Evolutionary conservation across 177 flowering plant species (phyloP).

Genomic region (Tripterygium wilfordii): DNA sequence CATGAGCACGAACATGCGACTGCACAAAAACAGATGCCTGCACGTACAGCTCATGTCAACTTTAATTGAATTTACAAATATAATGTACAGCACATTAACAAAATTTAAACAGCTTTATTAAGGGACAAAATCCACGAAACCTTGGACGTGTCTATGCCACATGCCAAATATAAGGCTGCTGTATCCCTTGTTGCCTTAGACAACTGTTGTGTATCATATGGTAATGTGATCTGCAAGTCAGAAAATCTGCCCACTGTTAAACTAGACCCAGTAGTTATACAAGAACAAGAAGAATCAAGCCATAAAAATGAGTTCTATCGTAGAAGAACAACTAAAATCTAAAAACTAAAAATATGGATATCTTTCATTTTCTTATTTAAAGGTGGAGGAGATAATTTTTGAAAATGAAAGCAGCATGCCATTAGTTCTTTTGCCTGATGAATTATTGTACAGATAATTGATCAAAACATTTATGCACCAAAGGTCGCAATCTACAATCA

Average conservation of each 20-base stretch:
- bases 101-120: background rate
- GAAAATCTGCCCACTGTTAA: background rate
- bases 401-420: background rate
- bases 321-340: too few species aligned
- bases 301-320: background rate
- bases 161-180: constrained; percentile 90
- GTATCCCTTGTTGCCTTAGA: constrained; percentile 78
- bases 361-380: too few species aligned
- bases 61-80: background rate
- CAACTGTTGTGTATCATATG: constrained; percentile 68
- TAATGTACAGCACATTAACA: background rate
- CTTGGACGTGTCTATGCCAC: constrained; percentile 91
- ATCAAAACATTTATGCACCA: too few species aligned
- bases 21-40: constrained; percentile 98
- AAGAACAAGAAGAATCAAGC: background rate
- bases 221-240: constrained; percentile 66
- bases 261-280: too few species aligned
- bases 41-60: constrained; percentile 7
- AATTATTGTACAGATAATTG: too few species aligned
- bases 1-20: constrained; percentile 97
- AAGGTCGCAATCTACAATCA: too few species aligned
- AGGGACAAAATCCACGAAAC: constrained; percentile 23
- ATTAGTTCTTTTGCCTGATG: background rate
- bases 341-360: too few species aligned
- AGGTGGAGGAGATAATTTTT: too few species aligned